Evolutionary conservation across 2,329 filamentous ascomycete genomes (phyloP), one percentile per base, ranked within the genome.

Genomic region (Ophidiomyces ophidiicola): DNA sequence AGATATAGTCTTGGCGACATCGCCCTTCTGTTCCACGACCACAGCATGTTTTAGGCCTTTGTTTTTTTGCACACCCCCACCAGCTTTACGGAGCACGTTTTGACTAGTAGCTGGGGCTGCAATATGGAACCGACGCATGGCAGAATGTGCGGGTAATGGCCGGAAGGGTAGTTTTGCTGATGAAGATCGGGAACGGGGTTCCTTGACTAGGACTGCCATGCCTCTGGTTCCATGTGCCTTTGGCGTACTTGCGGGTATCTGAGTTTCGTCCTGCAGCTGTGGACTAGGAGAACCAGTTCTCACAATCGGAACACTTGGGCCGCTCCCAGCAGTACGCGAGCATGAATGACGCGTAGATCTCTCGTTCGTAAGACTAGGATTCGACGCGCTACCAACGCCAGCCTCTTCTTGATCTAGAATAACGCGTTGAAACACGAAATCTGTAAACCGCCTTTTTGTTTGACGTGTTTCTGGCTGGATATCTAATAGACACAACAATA

Each of bases 401-500:
- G 7, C 19, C 17, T 18, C 38, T 35, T 34, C 24, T 33, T 41
- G 31, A 7, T 4, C 18, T 8, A 21, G 46, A 19, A 54, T 53
- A 32, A 68, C 56, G 32, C 64, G 55, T 41, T 66, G 60, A 43
- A 67, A 68, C 46, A 64, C 57, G 46, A 63, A 67, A 49, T 67
- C 63, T 32, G 64, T 66, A 44, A 65, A 65, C n/a, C 64, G 60
- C 34, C 63, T 58, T 47, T 67, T 67, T n/a, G 55, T 61, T 44
- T 63, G 61, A 35, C 59, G 62, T 8, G 59, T 46, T 36, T 63
- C 57, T 23, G 60, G 59, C 47, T 67, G 62, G 30, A 68, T 66
- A 48, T 64, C 64, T 68, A 18, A 33, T 11, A 32, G 12, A 25
- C 15, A 7, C 7, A n/a, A 18, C 2, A 6, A 26, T 7, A 21